These are phyloP conservation scores for Aureobasidium sp. DNA, from an alignment of 2,329 filamentous ascomycete species.

Conservation along the genomic window DNA sequence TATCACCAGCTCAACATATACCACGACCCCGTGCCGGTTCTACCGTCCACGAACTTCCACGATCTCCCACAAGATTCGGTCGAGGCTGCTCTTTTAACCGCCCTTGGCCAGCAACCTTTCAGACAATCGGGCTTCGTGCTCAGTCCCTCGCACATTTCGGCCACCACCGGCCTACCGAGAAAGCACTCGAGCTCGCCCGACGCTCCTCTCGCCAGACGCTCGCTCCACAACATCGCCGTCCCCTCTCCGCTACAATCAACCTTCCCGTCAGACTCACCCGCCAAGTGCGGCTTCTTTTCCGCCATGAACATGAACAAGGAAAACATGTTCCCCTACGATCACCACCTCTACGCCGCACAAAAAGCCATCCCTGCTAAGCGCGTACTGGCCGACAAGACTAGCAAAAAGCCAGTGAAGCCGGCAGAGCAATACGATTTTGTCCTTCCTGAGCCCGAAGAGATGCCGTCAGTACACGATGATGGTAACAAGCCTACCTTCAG, in stretches of 20 bases:
- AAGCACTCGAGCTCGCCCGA: conserved; percentile 58
- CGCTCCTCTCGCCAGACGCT: conserved; percentile 51
- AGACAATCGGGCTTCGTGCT: conserved; percentile 53
- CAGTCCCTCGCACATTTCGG: conserved; percentile 47
- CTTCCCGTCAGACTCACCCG: conserved; percentile 56
- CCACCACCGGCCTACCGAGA: conserved; percentile 57
- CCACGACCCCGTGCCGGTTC: conserved; percentile 39
- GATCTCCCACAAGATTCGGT: conserved; percentile 26
- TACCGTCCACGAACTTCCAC: conserved; percentile 28
- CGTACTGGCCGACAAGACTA: conserved; percentile 62
- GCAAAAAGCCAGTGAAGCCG: conserved; percentile 56
- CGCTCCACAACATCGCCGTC: conserved; percentile 52
- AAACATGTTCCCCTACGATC: conserved; percentile 36
- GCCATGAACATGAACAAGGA: conserved; percentile 43
- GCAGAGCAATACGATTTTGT: conserved; percentile 45
- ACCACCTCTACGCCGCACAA: conserved; percentile 24
- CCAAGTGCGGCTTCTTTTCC: conserved; percentile 52
- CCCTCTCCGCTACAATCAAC: conserved; percentile 50
- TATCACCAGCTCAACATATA: conserved; percentile 48
- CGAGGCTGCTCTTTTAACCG: conserved; percentile 44
- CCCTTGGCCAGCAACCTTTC: conserved; percentile 34
- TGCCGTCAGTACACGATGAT: conserved; percentile 74
- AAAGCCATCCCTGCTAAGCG: conserved; percentile 39
- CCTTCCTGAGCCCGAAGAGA: conserved; percentile 66
- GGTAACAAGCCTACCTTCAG: conserved; percentile 84